A percentile compares a stretch with the other conserved stretches of the same genome.
Evolutionary conservation across 108 stramenopile genomes (phyloP).

Genomic region (Skeletonema potamos): DNA sequence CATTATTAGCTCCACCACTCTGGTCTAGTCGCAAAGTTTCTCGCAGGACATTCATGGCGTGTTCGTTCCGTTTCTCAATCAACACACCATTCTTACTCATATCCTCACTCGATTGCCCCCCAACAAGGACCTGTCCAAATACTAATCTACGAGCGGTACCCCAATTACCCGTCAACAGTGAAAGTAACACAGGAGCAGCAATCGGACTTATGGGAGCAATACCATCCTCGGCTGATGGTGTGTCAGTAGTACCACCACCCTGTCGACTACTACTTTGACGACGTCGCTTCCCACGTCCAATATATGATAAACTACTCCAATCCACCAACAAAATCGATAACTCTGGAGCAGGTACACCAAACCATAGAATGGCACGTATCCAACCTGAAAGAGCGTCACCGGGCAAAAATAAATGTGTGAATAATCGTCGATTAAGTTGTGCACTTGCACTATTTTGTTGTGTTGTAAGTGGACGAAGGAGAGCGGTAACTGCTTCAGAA

Average conservation of each 20-base stretch:
- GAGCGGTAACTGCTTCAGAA: slow-evolving; percentile 57
- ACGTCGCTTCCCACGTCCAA: slow-evolving; percentile 12
- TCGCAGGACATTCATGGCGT: slow-evolving; percentile 57
- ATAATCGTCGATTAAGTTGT: slow-evolving; percentile 58
- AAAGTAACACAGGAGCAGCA: slow-evolving; percentile 40
- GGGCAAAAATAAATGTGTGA: slow-evolving; percentile 76
- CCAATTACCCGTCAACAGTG: slow-evolving; percentile 39
- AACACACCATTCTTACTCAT: slow-evolving; percentile 34
- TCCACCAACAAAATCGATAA: slow-evolving; percentile 72
- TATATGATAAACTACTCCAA: slow-evolving; percentile 57
- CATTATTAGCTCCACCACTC: not conserved
- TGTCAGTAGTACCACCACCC: not conserved
- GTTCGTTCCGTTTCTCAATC: slow-evolving; percentile 66
- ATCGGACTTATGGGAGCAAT: slow-evolving; percentile 38
- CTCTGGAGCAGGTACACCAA: slow-evolving; percentile 70
- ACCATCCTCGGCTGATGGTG: not conserved
- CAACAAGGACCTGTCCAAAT: slow-evolving; percentile 67
- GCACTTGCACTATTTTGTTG: slow-evolving; percentile 24
- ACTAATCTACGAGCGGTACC: slow-evolving; percentile 53
- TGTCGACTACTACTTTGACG: not conserved
- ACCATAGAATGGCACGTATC: slow-evolving; percentile 61
- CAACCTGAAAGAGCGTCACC: slow-evolving; percentile 56
- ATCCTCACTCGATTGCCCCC: slow-evolving; percentile 42
- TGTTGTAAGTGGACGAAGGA: slow-evolving; percentile 61
- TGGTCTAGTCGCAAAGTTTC: slow-evolving; percentile 14